phyloP scores from a whole-genome alignment of 2,329 filamentous ascomycete species.

The Ceratocystis ficicola region DNA sequence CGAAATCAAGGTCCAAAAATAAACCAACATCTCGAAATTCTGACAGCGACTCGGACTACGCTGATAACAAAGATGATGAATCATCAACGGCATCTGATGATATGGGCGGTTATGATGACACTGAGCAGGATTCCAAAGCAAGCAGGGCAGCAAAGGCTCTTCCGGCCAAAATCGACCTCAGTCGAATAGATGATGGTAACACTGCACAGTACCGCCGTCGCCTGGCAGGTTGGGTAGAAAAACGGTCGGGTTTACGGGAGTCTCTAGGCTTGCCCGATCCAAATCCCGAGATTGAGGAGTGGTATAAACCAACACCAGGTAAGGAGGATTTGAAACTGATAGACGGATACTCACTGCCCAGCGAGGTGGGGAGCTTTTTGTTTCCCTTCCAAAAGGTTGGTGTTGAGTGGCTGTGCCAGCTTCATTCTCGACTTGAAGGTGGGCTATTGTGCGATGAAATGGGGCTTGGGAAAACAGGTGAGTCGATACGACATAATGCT shows the following conservation, averaged over 20 bases:
- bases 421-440: constrained; percentile 79
- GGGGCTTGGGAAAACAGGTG: constrained; percentile 83
- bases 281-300: constrained; percentile 46
- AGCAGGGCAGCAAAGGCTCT: constrained; percentile 18
- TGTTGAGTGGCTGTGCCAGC: constrained; percentile 88
- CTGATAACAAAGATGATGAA: constrained; percentile 7
- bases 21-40: neutral
- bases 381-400: constrained; percentile 97
- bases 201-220: constrained; percentile 67
- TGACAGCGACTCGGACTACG: constrained; percentile 7
- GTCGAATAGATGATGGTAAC: constrained; percentile 73
- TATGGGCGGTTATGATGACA: constrained; percentile 21
- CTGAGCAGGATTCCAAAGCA: constrained; percentile 15
- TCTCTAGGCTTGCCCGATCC: constrained; percentile 29
- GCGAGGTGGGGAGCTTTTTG: constrained; percentile 81
- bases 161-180: constrained; percentile 35
- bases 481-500: neutral
- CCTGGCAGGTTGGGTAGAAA: constrained; percentile 57
- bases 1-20: constrained; percentile 7
- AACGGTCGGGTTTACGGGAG: constrained; percentile 19
- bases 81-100: constrained; percentile 11
- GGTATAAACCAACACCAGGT: constrained; percentile 76
- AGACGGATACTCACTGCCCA: constrained; percentile 67
- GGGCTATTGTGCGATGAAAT: constrained; percentile 97
- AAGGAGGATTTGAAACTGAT: constrained; percentile 63